Evolutionary conservation across 1,139 yeast genomes (phyloP).

Genomic region (Debaryomyces sp.): DNA sequence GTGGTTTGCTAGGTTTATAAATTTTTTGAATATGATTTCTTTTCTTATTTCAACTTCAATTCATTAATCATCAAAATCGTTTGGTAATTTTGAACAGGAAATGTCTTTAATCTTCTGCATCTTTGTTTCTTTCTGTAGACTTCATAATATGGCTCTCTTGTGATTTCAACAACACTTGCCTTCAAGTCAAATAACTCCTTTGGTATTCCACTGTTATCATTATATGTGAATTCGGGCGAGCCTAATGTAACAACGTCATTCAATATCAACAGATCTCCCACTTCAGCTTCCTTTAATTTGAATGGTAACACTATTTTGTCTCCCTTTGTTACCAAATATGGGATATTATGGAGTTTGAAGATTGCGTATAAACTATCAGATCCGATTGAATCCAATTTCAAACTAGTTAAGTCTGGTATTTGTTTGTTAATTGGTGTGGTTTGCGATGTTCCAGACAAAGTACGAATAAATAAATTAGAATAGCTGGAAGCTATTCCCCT

Average conservation of each 20-base stretch:
- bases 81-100: constrained; percentile 74
- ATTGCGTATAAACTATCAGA: constrained; percentile 70
- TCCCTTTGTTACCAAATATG: constrained; percentile 89
- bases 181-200: constrained; percentile 55
- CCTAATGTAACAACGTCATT: constrained; percentile 83
- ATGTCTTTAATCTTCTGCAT: constrained; percentile 80
- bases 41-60: constrained; percentile 46
- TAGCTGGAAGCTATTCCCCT: not conserved
- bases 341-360: constrained; percentile 78
- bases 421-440: not conserved
- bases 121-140: constrained; percentile 70
- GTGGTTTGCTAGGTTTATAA: not conserved
- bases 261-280: constrained; percentile 78
- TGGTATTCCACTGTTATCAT: constrained; percentile 38
- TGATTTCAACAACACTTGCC: constrained; percentile 84
- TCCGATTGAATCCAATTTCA: constrained; percentile 64
- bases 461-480: not conserved
- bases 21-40: constrained; percentile 1
- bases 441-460: constrained; percentile 1
- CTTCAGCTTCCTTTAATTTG: constrained; percentile 68
- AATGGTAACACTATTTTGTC: constrained; percentile 81
- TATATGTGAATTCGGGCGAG: constrained; percentile 74
- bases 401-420: constrained; percentile 33
- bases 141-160: constrained; percentile 74
- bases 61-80: constrained; percentile 84